These are phyloP conservation scores for Seminavis robusta DNA, from an alignment of 108 stramenopile genomes.

Conservation along the genomic window DNA sequence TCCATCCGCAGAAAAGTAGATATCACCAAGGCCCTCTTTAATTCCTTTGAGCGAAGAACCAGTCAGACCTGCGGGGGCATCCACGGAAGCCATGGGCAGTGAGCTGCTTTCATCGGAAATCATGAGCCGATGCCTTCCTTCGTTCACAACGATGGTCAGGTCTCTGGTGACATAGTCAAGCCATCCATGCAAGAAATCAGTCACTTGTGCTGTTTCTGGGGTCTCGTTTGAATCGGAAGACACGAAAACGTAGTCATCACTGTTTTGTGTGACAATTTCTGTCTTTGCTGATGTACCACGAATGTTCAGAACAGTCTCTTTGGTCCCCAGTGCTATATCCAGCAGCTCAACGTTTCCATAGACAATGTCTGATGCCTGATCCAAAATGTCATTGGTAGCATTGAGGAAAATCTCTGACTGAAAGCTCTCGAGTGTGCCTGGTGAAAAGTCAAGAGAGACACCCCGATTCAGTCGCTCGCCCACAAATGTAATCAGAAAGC, in stretches of 20 bases:
- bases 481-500: slow-evolving; percentile 20
- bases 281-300: slow-evolving; percentile 34
- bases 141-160: slow-evolving; percentile 15
- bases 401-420: slow-evolving; percentile 20
- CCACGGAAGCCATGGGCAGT: no score
- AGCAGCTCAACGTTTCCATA: slow-evolving; percentile 32
- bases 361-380: no score
- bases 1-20: slow-evolving; percentile 14
- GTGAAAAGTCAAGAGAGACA: slow-evolving; percentile 16
- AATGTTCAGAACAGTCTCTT: slow-evolving; percentile 24
- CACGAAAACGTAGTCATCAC: slow-evolving; percentile 30
- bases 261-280: slow-evolving; percentile 16
- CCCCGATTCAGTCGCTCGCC: slow-evolving; percentile 27
- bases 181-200: slow-evolving; percentile 21
- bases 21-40: slow-evolving; percentile 20
- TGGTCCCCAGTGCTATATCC: slow-evolving; percentile 11
- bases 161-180: slow-evolving; percentile 27
- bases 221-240: slow-evolving; percentile 36
- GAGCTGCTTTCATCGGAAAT: slow-evolving; percentile 31
- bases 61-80: slow-evolving; percentile 17
- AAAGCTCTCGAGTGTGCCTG: slow-evolving; percentile 7
- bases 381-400: slow-evolving; percentile 27
- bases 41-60: slow-evolving; percentile 14
- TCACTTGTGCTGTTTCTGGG: slow-evolving; percentile 4
- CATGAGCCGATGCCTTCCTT: slow-evolving; percentile 28